Evolutionary conservation across 805 yeast species (phyloP).

Genomic region (Schwanniomyces occidentalis): DNA sequence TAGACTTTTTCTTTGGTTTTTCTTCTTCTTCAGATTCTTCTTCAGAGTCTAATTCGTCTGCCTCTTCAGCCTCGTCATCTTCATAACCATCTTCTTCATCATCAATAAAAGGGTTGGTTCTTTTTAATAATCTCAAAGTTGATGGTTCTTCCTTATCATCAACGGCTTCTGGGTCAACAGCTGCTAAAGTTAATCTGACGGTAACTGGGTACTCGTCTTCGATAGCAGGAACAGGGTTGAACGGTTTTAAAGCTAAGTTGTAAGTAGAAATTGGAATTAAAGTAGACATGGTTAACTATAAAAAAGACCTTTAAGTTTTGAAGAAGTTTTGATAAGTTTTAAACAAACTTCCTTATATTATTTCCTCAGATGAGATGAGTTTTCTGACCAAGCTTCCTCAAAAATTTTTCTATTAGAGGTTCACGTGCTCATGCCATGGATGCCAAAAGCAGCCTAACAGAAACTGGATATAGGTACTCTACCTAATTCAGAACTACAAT

Average conservation of each 20-base stretch:
- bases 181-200: slow-evolving; percentile 90
- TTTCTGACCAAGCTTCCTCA: no score
- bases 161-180: slow-evolving; percentile 85
- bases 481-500: no score
- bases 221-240: slow-evolving; percentile 82
- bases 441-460: no score
- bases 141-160: slow-evolving; percentile 84
- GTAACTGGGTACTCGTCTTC: slow-evolving; percentile 86
- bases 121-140: slow-evolving; percentile 85
- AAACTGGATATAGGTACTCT: no score
- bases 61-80: slow-evolving; percentile 48
- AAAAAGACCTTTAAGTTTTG: no score
- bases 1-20: slow-evolving; percentile 23
- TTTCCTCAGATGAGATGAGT: slow-evolving; percentile 15
- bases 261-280: slow-evolving; percentile 84
- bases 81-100: slow-evolving; percentile 44
- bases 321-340: no score
- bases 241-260: slow-evolving; percentile 84
- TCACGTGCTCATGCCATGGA: no score
- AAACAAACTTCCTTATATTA: no score
- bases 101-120: slow-evolving; percentile 45
- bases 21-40: slow-evolving; percentile 40
- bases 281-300: slow-evolving; percentile 64
- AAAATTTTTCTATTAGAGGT: no score
- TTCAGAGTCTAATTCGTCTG: slow-evolving; percentile 46